Evolutionary conservation across 345 rosid species (phyloP).

Genomic region (Populus simonii): DNA sequence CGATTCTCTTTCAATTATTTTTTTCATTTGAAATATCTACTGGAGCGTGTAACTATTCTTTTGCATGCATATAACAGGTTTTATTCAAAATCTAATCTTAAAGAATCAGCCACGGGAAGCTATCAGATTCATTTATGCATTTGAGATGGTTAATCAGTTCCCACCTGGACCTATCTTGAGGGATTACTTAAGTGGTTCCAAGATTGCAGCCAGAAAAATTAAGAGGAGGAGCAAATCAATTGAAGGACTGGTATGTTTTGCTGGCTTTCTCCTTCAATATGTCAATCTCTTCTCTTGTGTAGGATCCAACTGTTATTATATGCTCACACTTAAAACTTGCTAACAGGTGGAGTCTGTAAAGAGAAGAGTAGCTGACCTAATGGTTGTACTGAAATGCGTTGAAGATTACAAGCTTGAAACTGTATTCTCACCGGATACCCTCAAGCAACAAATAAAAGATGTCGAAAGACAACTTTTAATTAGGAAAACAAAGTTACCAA

Average conservation of each 20-base stretch:
- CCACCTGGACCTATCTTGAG: slow-evolving; percentile 25
- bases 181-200: slow-evolving; percentile 4
- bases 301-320: background rate
- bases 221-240: background rate
- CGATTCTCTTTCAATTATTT: background rate
- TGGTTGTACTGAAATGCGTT: slow-evolving; percentile 24
- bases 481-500: background rate
- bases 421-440: background rate
- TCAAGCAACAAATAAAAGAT: slow-evolving; percentile 5
- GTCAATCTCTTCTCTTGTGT: background rate
- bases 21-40: background rate
- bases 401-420: slow-evolving; percentile 20
- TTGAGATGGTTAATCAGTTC: slow-evolving; percentile 28
- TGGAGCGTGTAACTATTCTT: background rate
- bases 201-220: background rate
- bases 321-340: background rate
- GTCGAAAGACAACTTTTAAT: slow-evolving; percentile 18
- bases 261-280: background rate
- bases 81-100: slow-evolving; percentile 26
- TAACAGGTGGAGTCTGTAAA: slow-evolving; percentile 24
- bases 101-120: slow-evolving; percentile 29
- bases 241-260: slow-evolving; percentile 24
- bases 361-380: slow-evolving; percentile 19
- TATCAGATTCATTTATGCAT: slow-evolving; percentile 29
- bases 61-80: slow-evolving; percentile 25